A percentile compares a stretch with the other conserved stretches of the same genome.
Conservation (phyloP, 176 grass and related monocot species). For the Rhynchospora tenuis region DNA sequence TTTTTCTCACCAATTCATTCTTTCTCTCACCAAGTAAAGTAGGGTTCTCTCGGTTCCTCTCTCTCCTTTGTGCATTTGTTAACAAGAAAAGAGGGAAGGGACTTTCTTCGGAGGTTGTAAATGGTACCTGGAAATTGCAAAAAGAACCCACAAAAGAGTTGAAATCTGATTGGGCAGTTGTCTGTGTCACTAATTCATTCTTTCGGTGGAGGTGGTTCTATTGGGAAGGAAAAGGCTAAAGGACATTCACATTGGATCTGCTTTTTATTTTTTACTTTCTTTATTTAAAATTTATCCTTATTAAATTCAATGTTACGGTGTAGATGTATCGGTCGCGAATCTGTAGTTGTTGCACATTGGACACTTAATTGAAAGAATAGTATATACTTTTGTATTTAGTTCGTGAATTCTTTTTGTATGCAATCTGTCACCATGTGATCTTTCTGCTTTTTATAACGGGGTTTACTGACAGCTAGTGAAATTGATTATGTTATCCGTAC, state of each 20-base stretch:
- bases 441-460: not conserved
- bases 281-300: constrained; percentile 4
- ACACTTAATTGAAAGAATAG: constrained; percentile 6
- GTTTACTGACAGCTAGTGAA: not conserved
- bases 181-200: constrained; percentile 23
- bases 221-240: constrained; percentile 22
- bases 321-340: constrained; percentile 20
- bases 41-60: not conserved
- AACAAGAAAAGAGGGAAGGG: constrained; percentile 9
- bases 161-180: constrained; percentile 20
- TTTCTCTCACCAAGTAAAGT: not conserved
- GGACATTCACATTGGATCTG: constrained; percentile 21
- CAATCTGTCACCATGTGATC: not conserved
- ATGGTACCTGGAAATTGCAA: constrained; percentile 5
- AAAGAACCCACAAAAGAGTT: constrained; percentile 8
- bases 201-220: constrained; percentile 21
- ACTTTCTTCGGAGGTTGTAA: constrained; percentile 17
- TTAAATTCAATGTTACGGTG: not conserved
- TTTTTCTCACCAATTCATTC: constrained; percentile 62
- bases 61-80: constrained; percentile 11
- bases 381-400: constrained; percentile 22
- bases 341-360: constrained; percentile 13
- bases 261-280: not conserved
- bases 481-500: constrained; percentile 16
- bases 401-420: constrained; percentile 8